These are phyloP conservation scores for Pleurotus sapidus DNA, from an alignment of 768 basidiomycete genomes.

Conservation along the genomic window DNA sequence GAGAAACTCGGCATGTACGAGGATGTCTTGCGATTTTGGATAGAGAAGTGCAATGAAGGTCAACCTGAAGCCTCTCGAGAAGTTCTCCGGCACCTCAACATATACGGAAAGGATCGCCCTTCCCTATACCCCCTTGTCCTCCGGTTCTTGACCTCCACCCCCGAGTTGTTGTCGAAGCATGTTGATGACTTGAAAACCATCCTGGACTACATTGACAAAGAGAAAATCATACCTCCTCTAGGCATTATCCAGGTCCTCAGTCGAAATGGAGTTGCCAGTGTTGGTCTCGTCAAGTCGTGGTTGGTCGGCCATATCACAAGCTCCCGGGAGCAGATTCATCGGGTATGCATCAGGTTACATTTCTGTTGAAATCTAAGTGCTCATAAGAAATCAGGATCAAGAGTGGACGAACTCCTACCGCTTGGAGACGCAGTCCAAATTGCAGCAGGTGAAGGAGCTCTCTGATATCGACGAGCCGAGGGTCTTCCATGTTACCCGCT, in stretches of 20 bases:
- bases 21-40: constrained; percentile 91
- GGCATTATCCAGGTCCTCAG: constrained; percentile 86
- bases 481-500: constrained; percentile 93
- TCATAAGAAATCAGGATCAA: constrained; percentile 60
- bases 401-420: constrained; percentile 87
- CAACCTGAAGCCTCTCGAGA: constrained; percentile 40
- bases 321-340: constrained; percentile 73
- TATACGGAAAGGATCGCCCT: constrained; percentile 69
- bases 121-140: constrained; percentile 86
- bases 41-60: constrained; percentile 60
- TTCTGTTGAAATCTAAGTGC: constrained; percentile 6
- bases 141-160: constrained; percentile 83
- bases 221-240: constrained; percentile 84
- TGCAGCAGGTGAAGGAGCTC: constrained; percentile 80
- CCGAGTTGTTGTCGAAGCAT: constrained; percentile 71
- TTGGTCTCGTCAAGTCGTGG: constrained; percentile 93
- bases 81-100: constrained; percentile 69
- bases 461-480: constrained; percentile 74
- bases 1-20: constrained; percentile 96
- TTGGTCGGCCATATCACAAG: constrained; percentile 74
- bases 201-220: constrained; percentile 75
- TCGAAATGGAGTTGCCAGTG: constrained; percentile 85
- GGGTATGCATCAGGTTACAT: constrained; percentile 45
- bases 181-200: constrained; percentile 67
- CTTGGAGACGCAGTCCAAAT: constrained; percentile 74